phyloP scores from a whole-genome alignment of 306 rosid species.

The Echinosophora koreensis region DNA sequence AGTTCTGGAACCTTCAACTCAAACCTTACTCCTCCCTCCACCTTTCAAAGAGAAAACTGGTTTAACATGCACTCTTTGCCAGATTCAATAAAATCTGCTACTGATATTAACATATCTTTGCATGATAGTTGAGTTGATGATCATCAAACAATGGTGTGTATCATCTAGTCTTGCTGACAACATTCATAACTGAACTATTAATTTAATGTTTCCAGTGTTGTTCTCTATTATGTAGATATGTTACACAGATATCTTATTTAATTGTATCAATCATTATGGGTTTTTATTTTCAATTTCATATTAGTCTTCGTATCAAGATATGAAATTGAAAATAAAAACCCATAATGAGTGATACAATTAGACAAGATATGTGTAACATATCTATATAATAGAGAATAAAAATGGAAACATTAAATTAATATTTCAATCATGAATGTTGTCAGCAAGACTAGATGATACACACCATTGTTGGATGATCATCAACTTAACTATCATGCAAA shows the following conservation, averaged over 20 bases:
- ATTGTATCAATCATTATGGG: too few relatives aligned
- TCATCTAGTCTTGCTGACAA: conserved; percentile 43
- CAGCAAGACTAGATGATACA: conserved; percentile 35
- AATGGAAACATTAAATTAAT: conserved; percentile 27
- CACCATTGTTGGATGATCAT: background rate
- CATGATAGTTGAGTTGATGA: conserved; percentile 56
- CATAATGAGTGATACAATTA: too few relatives aligned
- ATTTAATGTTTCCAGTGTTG: conserved; percentile 40
- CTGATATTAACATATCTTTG: conserved; percentile 74
- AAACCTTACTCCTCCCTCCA: too few relatives aligned
- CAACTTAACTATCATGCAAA: conserved; percentile 58
- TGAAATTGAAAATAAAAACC: too few relatives aligned
- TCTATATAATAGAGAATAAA: too few relatives aligned
- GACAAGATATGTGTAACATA: too few relatives aligned
- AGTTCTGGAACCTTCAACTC: too few relatives aligned
- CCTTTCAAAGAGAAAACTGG: too few relatives aligned
- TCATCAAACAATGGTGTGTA: background rate
- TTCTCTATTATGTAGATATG: conserved; percentile 27
- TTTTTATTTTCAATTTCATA: too few relatives aligned
- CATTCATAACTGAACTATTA: conserved; percentile 48
- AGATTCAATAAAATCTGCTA: conserved; percentile 52
- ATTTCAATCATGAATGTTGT: conserved; percentile 50
- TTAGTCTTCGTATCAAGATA: too few relatives aligned
- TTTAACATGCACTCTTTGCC: too few relatives aligned
- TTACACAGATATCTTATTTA: too few relatives aligned